Percentiles rank a stretch among this genome's conserved stretches.
Evolutionary conservation across 2,329 filamentous ascomycete species (phyloP).

Genomic region (Plectosphaerella sp.): DNA sequence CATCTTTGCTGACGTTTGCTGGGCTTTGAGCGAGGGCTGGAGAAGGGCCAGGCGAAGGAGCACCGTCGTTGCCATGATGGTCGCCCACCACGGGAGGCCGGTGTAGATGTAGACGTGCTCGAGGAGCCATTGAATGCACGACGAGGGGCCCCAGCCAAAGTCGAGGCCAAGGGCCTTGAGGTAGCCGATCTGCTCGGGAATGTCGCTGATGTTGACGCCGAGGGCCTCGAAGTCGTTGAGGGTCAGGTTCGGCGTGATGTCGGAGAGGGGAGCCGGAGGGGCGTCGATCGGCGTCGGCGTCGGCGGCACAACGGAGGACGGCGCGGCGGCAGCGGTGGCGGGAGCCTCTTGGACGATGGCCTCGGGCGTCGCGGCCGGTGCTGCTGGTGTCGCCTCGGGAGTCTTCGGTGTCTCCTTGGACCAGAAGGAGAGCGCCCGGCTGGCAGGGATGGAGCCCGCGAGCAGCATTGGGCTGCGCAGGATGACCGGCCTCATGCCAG

Average conservation of each 20-base stretch:
- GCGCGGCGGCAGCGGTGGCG: conserved; percentile 10
- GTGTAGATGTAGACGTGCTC: conserved; percentile 77
- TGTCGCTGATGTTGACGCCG: conserved; percentile 42
- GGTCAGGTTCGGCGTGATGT: conserved; percentile 10
- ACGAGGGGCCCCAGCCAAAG: conserved; percentile 77
- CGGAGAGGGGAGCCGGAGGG: conserved; percentile 9
- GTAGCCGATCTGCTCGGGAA: conserved; percentile 77
- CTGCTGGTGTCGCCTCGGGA: conserved; percentile 4
- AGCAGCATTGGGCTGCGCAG: conserved; percentile 21
- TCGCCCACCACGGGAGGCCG: conserved; percentile 78
- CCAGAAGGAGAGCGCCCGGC: conserved; percentile 11
- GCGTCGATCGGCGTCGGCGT: neutral
- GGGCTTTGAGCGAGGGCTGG: conserved; percentile 57
- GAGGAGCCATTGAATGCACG: conserved; percentile 67
- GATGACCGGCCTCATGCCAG: neutral
- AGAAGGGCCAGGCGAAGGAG: conserved; percentile 62
- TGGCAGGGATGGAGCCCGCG: conserved; percentile 16
- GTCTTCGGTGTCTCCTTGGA: neutral
- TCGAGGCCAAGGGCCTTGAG: conserved; percentile 79
- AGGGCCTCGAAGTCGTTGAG: conserved; percentile 26
- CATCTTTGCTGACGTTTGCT: conserved; percentile 59
- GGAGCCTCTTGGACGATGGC: conserved; percentile 8
- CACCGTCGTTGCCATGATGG: conserved; percentile 63
- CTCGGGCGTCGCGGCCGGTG: conserved; percentile 11
- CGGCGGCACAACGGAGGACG: neutral